Conservation (phyloP, 139 green algal species). For the Coelastrella sp. region DNA sequence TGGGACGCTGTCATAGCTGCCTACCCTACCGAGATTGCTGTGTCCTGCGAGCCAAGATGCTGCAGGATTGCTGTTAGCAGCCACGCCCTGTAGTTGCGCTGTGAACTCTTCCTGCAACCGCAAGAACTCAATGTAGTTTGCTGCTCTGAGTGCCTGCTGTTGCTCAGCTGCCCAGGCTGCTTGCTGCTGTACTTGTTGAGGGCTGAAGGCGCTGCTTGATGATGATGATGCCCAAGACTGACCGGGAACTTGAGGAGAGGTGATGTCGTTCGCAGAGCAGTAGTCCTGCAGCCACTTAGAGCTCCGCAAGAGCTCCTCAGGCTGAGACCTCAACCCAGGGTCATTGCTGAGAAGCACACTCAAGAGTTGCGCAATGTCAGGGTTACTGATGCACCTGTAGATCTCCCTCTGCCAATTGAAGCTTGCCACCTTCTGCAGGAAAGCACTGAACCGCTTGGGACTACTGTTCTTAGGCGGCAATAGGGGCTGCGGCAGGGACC, state of each 20-base stretch:
- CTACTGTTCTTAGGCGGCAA: neutral
- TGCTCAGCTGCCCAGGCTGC: neutral
- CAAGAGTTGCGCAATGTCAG: neutral
- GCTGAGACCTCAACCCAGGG: neutral
- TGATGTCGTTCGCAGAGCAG: too few relatives aligned
- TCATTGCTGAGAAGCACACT: neutral
- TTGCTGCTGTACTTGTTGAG: constrained; percentile 9
- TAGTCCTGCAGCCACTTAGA: constrained; percentile 30
- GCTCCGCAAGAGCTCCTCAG: neutral
- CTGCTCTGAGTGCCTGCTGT: constrained; percentile 3
- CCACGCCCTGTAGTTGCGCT: neutral
- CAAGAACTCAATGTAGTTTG: constrained; percentile 1
- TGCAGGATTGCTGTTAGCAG: neutral
- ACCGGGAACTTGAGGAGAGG: too few relatives aligned
- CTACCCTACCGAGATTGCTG: neutral
- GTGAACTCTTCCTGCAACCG: constrained; percentile 13
- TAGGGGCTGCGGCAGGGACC: neutral
- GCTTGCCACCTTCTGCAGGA: constrained; percentile 17
- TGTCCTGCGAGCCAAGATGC: neutral
- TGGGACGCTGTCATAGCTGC: neutral
- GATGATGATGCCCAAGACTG: too few relatives aligned
- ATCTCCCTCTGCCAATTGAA: constrained; percentile 17
- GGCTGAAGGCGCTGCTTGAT: neutral
- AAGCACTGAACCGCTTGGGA: neutral
- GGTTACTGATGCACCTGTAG: neutral